Conservation (phyloP, 352 stramenopile genomes). For the Halophytophthora polymorphica region DNA sequence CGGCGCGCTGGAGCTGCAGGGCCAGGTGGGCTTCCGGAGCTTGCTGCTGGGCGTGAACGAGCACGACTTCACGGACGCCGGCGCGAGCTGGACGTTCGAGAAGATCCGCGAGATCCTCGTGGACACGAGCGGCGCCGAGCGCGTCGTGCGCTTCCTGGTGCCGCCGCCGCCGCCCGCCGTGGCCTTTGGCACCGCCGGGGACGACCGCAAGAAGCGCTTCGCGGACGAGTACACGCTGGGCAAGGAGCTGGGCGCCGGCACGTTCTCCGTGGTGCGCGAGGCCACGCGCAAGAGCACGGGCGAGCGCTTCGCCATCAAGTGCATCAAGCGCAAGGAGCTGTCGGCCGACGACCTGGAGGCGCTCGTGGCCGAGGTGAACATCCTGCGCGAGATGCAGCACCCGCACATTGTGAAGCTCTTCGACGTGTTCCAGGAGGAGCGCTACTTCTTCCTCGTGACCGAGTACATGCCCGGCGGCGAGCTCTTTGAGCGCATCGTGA, state of each 20-base stretch:
- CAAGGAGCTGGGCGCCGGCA: slow-evolving; percentile 61
- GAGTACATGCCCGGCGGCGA: slow-evolving; percentile 91
- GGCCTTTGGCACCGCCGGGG: slow-evolving; percentile 31
- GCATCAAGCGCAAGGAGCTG: slow-evolving; percentile 82
- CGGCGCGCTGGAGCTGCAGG: slow-evolving; percentile 44
- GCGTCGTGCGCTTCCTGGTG: slow-evolving; percentile 65
- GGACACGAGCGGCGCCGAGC: slow-evolving; percentile 49
- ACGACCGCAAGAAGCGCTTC: slow-evolving; percentile 35
- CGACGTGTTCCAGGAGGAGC: slow-evolving; percentile 88
- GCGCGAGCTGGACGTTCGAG: slow-evolving; percentile 45
- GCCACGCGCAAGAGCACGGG: slow-evolving; percentile 48
- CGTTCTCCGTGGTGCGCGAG: slow-evolving; percentile 70
- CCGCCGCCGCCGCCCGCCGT: slow-evolving; percentile 31
- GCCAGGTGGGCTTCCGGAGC: slow-evolving; percentile 33
- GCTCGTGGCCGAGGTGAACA: slow-evolving; percentile 74
- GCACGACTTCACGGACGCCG: slow-evolving; percentile 52
- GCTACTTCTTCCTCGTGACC: slow-evolving; percentile 97
- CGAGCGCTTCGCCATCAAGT: slow-evolving; percentile 73
- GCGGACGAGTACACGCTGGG: slow-evolving; percentile 66
- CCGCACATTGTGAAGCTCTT: slow-evolving; percentile 87
- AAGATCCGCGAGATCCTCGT: slow-evolving; percentile 72
- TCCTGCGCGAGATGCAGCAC: slow-evolving; percentile 85
- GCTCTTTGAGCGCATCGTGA: slow-evolving; percentile 85
- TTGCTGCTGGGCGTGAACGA: slow-evolving; percentile 71
- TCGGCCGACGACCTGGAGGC: slow-evolving; percentile 65